Evolutionary conservation across 306 rosid genomes (phyloP).

Genomic region (Acmispon strigosus): DNA sequence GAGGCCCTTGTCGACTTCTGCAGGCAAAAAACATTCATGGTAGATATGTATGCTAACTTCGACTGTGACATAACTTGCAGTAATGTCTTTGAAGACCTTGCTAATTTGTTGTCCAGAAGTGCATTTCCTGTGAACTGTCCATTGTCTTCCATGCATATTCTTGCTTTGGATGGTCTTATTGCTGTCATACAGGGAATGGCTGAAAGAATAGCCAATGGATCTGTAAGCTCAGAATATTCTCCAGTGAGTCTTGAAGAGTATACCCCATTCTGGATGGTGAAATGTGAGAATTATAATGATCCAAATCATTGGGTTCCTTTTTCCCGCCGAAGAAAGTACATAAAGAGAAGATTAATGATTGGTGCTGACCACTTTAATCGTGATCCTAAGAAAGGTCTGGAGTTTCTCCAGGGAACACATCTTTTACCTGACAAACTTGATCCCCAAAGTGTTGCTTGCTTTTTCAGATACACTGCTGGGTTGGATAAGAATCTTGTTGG

Average conservation of each 20-base stretch:
- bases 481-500: slow-evolving; percentile 98
- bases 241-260: slow-evolving; percentile 79
- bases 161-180: slow-evolving; percentile 91
- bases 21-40: slow-evolving; percentile 83
- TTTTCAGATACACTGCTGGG: slow-evolving; percentile 97
- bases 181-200: slow-evolving; percentile 99
- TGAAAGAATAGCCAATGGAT: slow-evolving; percentile 77
- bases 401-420: slow-evolving; percentile 96
- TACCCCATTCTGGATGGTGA: slow-evolving; percentile 96
- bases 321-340: slow-evolving; percentile 80
- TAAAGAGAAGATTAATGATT: slow-evolving; percentile 93
- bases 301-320: slow-evolving; percentile 89
- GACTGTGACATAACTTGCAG: slow-evolving; percentile 95
- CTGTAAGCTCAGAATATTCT: slow-evolving; percentile 47
- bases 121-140: slow-evolving; percentile 93
- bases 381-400: slow-evolving; percentile 98
- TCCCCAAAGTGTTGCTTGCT: slow-evolving; percentile 98
- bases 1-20: slow-evolving; percentile 93
- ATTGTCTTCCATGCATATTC: slow-evolving; percentile 82
- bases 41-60: slow-evolving; percentile 90
- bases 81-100: slow-evolving; percentile 90
- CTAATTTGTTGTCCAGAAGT: slow-evolving; percentile 78
- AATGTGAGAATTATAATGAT: slow-evolving; percentile 82
- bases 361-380: slow-evolving; percentile 99
- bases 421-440: slow-evolving; percentile 98